Conservation (phyloP, 176 grass and related monocot species). For the Chloris gayana region DNA sequence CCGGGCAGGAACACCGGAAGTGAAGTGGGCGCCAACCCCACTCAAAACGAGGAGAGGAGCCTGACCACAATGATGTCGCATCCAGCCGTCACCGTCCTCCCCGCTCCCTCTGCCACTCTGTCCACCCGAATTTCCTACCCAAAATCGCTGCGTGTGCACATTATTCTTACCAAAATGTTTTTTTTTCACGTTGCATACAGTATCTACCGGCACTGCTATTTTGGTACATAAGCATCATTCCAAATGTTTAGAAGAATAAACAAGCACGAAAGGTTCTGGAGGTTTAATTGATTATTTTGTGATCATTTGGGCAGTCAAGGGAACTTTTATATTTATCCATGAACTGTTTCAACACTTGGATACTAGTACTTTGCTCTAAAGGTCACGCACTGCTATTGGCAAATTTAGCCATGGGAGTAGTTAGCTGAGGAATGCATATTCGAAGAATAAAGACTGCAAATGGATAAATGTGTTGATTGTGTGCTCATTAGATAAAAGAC, state of each 20-base stretch:
- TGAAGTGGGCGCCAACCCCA: slow-evolving; percentile 36
- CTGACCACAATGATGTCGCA: slow-evolving; percentile 34
- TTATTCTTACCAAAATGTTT: no score
- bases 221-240: neutral
- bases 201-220: neutral
- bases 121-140: slow-evolving; percentile 23
- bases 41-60: slow-evolving; percentile 27
- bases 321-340: neutral
- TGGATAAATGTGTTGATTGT: neutral
- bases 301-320: neutral
- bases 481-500: neutral
- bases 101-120: neutral
- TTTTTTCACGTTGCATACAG: no score
- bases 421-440: neutral
- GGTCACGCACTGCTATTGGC: neutral
- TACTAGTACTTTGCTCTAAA: neutral
- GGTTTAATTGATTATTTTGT: neutral
- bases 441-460: neutral
- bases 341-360: neutral
- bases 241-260: neutral
- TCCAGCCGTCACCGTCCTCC: neutral
- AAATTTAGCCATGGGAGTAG: neutral
- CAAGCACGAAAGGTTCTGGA: neutral
- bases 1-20: neutral
- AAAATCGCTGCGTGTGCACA: neutral